These are phyloP conservation scores for Chondrus crispus DNA, from an alignment of 23 red algal genomes.

Conservation along the genomic window DNA sequence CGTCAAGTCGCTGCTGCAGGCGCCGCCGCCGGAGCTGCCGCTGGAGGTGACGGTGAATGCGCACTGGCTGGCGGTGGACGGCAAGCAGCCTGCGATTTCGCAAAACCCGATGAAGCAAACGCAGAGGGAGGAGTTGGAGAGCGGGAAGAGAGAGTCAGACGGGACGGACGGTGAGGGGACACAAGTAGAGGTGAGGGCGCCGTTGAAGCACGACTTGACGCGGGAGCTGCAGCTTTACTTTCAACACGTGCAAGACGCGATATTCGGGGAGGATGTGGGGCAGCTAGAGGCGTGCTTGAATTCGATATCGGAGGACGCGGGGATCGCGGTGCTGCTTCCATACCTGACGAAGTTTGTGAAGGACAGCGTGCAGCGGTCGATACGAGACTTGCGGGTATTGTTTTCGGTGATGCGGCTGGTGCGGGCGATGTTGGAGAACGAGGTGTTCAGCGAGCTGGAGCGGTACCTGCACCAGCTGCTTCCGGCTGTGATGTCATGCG, in stretches of 20 bases:
- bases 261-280: conserved; percentile 49
- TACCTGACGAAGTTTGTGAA: conserved; percentile 84
- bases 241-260: conserved; percentile 57
- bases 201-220: conserved; percentile 73
- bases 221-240: conserved; percentile 91
- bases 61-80: conserved; percentile 94
- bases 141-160: too few relatives aligned
- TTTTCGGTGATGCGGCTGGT: conserved; percentile 75
- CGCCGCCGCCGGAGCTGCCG: conserved; percentile 61
- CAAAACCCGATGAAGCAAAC: conserved; percentile 62
- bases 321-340: conserved; percentile 80
- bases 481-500: conserved; percentile 77
- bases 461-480: conserved; percentile 91
- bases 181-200: conserved; percentile 38
- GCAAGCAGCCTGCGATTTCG: conserved; percentile 78
- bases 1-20: conserved; percentile 61
- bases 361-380: conserved; percentile 20
- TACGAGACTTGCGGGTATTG: conserved; percentile 29
- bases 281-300: conserved; percentile 72
- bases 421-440: conserved; percentile 80
- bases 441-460: conserved; percentile 43
- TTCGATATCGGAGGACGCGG: conserved; percentile 72
- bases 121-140: too few relatives aligned
- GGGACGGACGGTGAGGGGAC: neutral
- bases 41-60: conserved; percentile 58